Evolutionary conservation across 2,329 filamentous ascomycete species (phyloP).

Genomic region (Boeremia lycopersici): DNA sequence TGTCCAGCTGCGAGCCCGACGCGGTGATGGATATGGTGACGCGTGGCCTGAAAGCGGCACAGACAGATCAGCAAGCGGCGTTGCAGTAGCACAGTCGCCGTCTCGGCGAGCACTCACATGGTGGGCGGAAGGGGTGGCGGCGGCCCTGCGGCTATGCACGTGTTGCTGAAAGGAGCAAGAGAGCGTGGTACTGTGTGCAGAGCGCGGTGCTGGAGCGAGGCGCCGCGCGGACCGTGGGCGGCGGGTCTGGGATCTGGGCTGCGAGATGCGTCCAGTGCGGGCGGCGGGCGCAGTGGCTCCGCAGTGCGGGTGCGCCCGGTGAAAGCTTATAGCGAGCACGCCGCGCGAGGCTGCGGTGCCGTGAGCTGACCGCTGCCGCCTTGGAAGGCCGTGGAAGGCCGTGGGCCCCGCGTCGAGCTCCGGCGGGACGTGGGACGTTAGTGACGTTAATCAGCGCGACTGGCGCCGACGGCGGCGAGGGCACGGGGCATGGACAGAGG

Average conservation of each 20-base stretch:
- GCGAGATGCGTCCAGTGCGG: slow-evolving; percentile 25
- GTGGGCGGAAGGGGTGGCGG: slow-evolving; percentile 25
- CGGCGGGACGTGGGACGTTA: slow-evolving; percentile 24
- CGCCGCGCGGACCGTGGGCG: slow-evolving; percentile 17
- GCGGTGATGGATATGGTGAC: slow-evolving; percentile 86
- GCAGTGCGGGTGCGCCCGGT: slow-evolving; percentile 22
- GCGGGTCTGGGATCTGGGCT: slow-evolving; percentile 25
- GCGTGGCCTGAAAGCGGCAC: slow-evolving; percentile 64
- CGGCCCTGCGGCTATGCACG: slow-evolving; percentile 38
- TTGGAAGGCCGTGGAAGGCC: slow-evolving; percentile 40
- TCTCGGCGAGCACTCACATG: slow-evolving; percentile 45
- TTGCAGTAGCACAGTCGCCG: slow-evolving; percentile 45
- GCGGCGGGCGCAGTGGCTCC: slow-evolving; percentile 23
- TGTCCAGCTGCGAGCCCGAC: slow-evolving; percentile 68
- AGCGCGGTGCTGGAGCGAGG: slow-evolving; percentile 12
- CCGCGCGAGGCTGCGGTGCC: slow-evolving; percentile 6
- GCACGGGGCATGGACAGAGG: slow-evolving; percentile 16
- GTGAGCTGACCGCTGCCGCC: slow-evolving; percentile 5
- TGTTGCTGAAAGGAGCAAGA: slow-evolving; percentile 39
- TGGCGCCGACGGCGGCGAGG: slow-evolving; percentile 15
- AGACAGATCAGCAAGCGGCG: slow-evolving; percentile 37
- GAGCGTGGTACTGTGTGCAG: slow-evolving; percentile 39
- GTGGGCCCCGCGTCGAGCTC: slow-evolving; percentile 28
- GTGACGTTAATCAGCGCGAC: slow-evolving; percentile 26
- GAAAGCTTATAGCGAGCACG: slow-evolving; percentile 27